Evolutionary conservation across 1,284 basidiomycete species (phyloP), one percentile per base, ranked within the genome.

Genomic region (Cryptococcus neoformans): DNA sequence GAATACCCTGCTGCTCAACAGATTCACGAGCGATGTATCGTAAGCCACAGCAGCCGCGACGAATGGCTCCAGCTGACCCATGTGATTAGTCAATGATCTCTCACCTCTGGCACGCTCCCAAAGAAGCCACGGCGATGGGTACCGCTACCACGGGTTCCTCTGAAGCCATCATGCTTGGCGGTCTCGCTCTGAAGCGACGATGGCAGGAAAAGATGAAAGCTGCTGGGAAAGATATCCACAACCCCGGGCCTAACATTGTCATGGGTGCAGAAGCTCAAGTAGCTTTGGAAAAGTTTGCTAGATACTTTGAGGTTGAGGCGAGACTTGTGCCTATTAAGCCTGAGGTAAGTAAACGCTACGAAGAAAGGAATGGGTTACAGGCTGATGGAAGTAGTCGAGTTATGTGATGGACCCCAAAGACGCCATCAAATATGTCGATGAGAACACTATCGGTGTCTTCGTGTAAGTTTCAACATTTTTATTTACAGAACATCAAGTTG

Each of bases 91-190:
- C 88, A 14, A 92, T 94, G 75, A 81, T 98, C 52, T 89, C 92
- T n/a, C 84, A 91, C 69, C 80, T 98, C 49, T 98, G 94, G 94
- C 85, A 97, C 70, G 92, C 90, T 0, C 89, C 89, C 9, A 83
- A 84, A 39, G 77, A 82, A 6, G 82, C 85, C 57, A 79, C 87
- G 54, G 89, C 90, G 0, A 85, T 93, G 55, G 92, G 92, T 6
- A 95, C 93, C 0, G 92, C 94, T 0, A 96, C 93, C 2, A 95
- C 93, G 1, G 94, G 94, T 6, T 92, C 90, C 0, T 93, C 79
- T 17, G 92, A 96, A 77, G 93, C 91, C 2, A 91, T 94, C 67
- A 90, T 93, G 78, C 87, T 96, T 6, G 93, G 91, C 14, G 93
- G 92, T 46, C 83, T 98, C 17, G 91, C 94, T 14, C 89, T 97